Evolutionary conservation across 192 early-diverging fungal species (phyloP), one percentile per base, ranked within the genome.

Genomic region (Coemansia sp.): DNA sequence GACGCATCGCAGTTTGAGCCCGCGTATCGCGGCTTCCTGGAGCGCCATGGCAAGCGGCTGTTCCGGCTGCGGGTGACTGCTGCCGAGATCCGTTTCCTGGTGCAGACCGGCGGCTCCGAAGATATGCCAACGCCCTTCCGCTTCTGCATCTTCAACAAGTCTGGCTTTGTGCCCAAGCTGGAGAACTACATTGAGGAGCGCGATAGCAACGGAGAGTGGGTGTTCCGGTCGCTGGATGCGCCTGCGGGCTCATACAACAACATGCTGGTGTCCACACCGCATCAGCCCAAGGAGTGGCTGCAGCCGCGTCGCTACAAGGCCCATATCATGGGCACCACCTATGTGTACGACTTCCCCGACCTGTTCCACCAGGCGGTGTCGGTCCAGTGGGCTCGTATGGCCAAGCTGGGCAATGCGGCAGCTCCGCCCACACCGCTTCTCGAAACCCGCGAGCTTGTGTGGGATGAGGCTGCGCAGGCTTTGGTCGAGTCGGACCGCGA

Each of bases 261-360:
- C 32, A 83, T 88, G 68, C 85, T 87, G 20, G 89, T 93, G 20
- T 71, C 80, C 23, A 86, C 88, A 45, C 88, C 88, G 66, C 93
- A 97, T 61, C 84, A 91, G 50, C 91, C 91, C 54, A 97, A 96
- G 82, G 93, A 94, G 71, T 85, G 88, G 81, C 86, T 99, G 60
- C 94, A 97, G 80, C 93, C 94, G 46, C 89, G 90, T 42, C 89
- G 96, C 62, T 94, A 94, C 83, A 93, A 94, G 83, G 94, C 96
- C 32, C 96, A 99, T 60, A 79, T 97, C 50, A 88, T 96, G 86
- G 94, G 93, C 52, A 99, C 96, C 3, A 97, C 94, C 11, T 99
- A 96, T 57, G 91, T 97, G 26, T 99, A 99, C 71, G 96, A 99
- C 69, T 99, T 97, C 84, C 92, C 94, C 12, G 94, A 95, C 47